phyloP scores from a whole-genome alignment of 257 asterid genomes.

The Fraxinus cuspidata region DNA sequence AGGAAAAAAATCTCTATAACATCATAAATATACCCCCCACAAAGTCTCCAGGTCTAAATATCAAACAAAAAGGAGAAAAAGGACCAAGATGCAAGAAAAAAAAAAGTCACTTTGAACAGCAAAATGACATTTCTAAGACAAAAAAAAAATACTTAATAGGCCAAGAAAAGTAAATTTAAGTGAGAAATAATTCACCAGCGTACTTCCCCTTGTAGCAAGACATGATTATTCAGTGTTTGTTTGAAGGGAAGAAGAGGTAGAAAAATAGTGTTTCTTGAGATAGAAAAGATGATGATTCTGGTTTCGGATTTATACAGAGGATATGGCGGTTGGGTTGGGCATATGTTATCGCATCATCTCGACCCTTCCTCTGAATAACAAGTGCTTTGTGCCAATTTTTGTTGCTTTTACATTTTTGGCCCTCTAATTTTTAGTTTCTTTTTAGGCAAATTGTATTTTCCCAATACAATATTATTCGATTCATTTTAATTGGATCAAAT shows the following conservation, averaged over 20 bases:
- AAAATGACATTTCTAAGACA: not conserved
- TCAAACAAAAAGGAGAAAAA: conserved; percentile 16
- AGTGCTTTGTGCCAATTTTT: too few species aligned
- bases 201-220: conserved; percentile 83
- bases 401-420: too few species aligned
- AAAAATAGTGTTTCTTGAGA: not conserved
- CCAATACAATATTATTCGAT: too few species aligned
- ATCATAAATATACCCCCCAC: not conserved
- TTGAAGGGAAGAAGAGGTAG: conserved; percentile 4
- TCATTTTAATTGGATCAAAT: too few species aligned
- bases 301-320: conserved; percentile 30
- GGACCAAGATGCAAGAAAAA: conserved; percentile 21
- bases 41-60: conserved; percentile 27
- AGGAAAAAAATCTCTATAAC: not conserved
- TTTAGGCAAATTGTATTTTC: too few species aligned
- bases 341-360: conserved; percentile 38
- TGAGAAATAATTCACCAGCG: conserved; percentile 49
- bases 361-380: conserved; percentile 40
- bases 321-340: not conserved
- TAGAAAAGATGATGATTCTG: not conserved
- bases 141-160: not conserved
- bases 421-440: too few species aligned
- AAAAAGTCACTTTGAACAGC: conserved; percentile 2
- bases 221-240: conserved; percentile 34
- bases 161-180: not conserved